Percentiles rank a stretch among this genome's conserved stretches.
phyloP scores from a whole-genome alignment of 176 grass and related monocot genomes.

The Themeda triandra region DNA sequence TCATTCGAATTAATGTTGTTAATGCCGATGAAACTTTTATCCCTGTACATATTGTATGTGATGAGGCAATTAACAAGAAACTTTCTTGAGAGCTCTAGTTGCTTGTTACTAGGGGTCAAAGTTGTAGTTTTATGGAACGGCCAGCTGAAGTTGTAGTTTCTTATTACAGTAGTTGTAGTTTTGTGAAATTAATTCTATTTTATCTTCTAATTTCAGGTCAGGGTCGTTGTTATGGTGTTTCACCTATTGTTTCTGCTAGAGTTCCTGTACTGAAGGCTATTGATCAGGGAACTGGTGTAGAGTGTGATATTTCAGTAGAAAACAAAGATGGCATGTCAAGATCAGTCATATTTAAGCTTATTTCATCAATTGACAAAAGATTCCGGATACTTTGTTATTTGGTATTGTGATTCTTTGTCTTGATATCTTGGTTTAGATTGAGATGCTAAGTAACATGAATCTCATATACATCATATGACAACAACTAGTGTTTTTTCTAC shows the following conservation, averaged over 20 bases:
- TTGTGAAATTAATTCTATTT: background rate
- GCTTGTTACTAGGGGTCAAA: background rate
- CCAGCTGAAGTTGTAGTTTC: background rate
- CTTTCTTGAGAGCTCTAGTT: background rate
- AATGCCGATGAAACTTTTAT: background rate
- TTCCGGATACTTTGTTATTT: conserved; percentile 87
- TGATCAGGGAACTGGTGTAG: conserved; percentile 61
- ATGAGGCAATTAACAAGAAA: background rate
- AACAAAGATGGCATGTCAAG: conserved; percentile 96
- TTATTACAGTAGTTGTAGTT: background rate
- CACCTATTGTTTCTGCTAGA: conserved; percentile 61
- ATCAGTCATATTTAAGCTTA: conserved; percentile 63
- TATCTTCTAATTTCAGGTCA: conserved; percentile 46
- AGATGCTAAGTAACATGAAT: conserved; percentile 11
- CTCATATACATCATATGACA: conserved; percentile 17
- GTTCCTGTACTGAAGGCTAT: conserved; percentile 89
- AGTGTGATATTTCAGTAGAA: conserved; percentile 95
- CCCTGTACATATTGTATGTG: background rate
- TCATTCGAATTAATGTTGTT: background rate
- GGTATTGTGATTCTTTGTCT: conserved; percentile 53
- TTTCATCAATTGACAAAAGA: conserved; percentile 83
- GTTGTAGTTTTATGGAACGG: background rate
- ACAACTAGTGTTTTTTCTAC: conserved; percentile 26
- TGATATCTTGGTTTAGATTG: conserved; percentile 6
- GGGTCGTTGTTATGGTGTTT: conserved; percentile 58